Base-by-base conservation (phyloP, 208 protist genomes). In the Leishmania aethiopica region DNA sequence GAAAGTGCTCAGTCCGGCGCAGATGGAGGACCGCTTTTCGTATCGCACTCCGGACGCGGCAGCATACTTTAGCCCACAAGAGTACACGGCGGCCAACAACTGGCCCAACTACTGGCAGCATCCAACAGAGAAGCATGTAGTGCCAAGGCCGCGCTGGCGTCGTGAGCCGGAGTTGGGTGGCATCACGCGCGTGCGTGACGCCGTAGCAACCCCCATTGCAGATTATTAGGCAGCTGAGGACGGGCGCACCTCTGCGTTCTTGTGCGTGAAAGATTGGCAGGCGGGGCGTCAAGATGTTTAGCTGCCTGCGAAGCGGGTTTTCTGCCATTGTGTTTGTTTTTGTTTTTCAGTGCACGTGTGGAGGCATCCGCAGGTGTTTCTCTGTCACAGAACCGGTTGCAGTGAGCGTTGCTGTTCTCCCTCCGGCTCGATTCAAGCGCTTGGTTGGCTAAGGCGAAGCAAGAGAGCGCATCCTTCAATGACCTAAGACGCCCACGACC, bases 31-130 rank as follows among this genome's bases (percentile, higher is more conserved):
- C 8, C 88, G 91, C 17, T 95, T 95, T 62, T 91, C 90, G 11
- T 94, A 93, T 71, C 35, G 73, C 25, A 96, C 94, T 0, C 88
- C 92, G 0, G 95, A 98, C 73, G 85, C 93, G 1, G 89, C 93
- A 17, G 94, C 88, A 1, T 98, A 98, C 83, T 98, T 98, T 78
- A 88, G 72, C 13, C 93, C 95, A 11, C 75, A 91, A 77, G 28
- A 51, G 17, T 96, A 92, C 78, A 83, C 72, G 25, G 86, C 75
- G 5, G 93, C 92, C 28, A 97, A 97, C 85, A 89, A 86, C 47
- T 97, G 86, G 87, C 95, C 95, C 35, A 96, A 98, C 82, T 97
- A 91, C 78, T 98, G 95, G 95, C 95, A 98, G 81, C 95, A 98
- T 79, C 91, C 91, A 2, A 95, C 89, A 22, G 59, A 78, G 77